These are phyloP conservation scores for Cardiospermum halicacabum DNA, from an alignment of 345 rosid genomes.

Conservation along the genomic window DNA sequence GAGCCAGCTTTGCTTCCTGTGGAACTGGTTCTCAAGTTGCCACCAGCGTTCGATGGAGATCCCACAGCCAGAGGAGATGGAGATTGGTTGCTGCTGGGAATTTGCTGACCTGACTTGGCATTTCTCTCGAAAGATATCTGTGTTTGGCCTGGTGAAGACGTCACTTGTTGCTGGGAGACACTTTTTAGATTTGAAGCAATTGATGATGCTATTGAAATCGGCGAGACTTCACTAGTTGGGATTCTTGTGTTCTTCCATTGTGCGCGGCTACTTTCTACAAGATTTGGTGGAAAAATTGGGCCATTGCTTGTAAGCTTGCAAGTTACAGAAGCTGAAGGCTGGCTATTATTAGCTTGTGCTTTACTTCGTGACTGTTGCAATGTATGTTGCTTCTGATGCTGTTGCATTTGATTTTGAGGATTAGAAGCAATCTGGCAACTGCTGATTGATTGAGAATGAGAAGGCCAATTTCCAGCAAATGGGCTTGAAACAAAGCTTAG, in stretches of 20 bases:
- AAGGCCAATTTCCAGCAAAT: conserved; percentile 37
- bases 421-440: conserved; percentile 23
- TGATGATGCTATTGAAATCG: conserved; percentile 18
- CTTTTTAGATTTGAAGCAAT: conserved; percentile 25
- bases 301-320: conserved; percentile 18
- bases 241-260: conserved; percentile 35
- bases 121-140: conserved; percentile 49
- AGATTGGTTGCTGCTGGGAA: conserved; percentile 24
- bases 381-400: conserved; percentile 31
- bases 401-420: conserved; percentile 24
- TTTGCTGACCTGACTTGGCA: conserved; percentile 30
- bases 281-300: conserved; percentile 17
- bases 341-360: conserved; percentile 9
- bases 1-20: conserved; percentile 26
- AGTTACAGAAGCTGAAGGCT: conserved; percentile 22
- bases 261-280: conserved; percentile 23
- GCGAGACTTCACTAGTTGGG: conserved; percentile 5
- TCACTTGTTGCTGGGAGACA: conserved; percentile 36
- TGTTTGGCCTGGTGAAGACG: conserved; percentile 35
- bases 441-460: conserved; percentile 22
- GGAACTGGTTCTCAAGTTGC: conserved; percentile 25
- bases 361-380: conserved; percentile 37
- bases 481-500: conserved; percentile 43
- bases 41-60: conserved; percentile 26
- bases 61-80: conserved; percentile 23